Evolutionary conservation across 495 filamentous ascomycete genomes (phyloP).

Genomic region (Hyaloscypha hepaticicola): DNA sequence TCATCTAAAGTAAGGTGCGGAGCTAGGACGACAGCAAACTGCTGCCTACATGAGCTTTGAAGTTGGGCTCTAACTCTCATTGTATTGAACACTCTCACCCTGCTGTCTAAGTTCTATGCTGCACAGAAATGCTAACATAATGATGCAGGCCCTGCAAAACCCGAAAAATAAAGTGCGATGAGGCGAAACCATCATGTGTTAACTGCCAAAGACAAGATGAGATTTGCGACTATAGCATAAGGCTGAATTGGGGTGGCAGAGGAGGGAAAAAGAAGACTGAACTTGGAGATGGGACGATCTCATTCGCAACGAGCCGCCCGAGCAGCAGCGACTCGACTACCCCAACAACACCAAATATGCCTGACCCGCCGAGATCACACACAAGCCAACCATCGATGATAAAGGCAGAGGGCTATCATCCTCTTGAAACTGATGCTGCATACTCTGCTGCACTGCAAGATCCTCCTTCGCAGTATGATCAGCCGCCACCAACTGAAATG

Average conservation of each 20-base stretch:
- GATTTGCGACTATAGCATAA: conserved; percentile 81
- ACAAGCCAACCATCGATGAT: not conserved
- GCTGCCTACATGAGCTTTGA: too few species aligned
- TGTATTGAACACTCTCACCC: not conserved
- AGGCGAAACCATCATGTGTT: conserved; percentile 73
- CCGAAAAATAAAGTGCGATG: conserved; percentile 85
- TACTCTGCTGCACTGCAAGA: not conserved
- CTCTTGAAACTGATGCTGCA: not conserved
- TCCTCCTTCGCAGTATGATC: not conserved
- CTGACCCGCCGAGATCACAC: not conserved
- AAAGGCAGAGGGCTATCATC: not conserved
- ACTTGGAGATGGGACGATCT: conserved; percentile 22
- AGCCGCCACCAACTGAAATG: not conserved
- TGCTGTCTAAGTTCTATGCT: not conserved
- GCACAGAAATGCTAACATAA: not conserved
- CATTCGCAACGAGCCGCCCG: conserved; percentile 1
- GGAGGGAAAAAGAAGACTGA: conserved; percentile 47
- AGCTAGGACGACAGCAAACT: too few species aligned
- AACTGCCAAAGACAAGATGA: conserved; percentile 79
- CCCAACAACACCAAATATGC: not conserved
- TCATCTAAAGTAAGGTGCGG: too few species aligned
- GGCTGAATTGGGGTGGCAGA: conserved; percentile 81
- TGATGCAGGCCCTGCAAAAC: conserved; percentile 73
- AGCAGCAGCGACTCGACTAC: not conserved
- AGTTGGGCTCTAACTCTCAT: not conserved